Evolutionary conservation across 306 rosid species (phyloP), one percentile per base, ranked within the genome.

Genomic region (Casuarina glauca): DNA sequence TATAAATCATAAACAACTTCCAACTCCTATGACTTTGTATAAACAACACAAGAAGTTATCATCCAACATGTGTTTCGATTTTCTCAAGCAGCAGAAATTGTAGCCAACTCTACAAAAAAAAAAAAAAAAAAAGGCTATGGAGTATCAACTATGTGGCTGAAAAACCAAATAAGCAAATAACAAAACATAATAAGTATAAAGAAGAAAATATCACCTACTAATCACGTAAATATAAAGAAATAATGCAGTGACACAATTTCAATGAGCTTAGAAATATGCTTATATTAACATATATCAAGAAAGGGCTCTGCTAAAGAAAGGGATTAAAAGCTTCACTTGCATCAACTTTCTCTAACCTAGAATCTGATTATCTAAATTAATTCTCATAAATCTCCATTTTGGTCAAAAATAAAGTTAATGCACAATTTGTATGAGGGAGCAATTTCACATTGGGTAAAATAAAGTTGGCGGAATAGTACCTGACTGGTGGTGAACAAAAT

Each of bases 1-100:
- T 55, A 67, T 77, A 73, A 74, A 62, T 64, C 26, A 12, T 35
- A 35, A 16, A 84, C 16, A 79, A 68, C 63, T 10, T 66, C 70
- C 26, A 46, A 48, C 75, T 53, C 12, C 49, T 67, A 3, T 68
- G 54, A 53, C 73, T 53, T 46, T 38, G 26, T 9, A 16, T 57
- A 5, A 62, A 48, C 5, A 5, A 64, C 12, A 75, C 11, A 4
- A 68, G 43, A 45, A 77, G 77, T 15, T 60, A 70, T 42, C 16
- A 51, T 4, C 3, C 36, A 43, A 69, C 2, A 9, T 44, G 19
- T 52, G 71, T 36, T 39, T 38, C 55, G 26, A 55, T 58, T 78
- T 44, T 17, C 10, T 20, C 36, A 54, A 17, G n/a, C 1, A 66
- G 16, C 15, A 3, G 17, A 38, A 48, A 2, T 39, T 70, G 4